These are phyloP conservation scores for Suillus lakei DNA, from an alignment of 768 basidiomycete species.

Conservation along the genomic window DNA sequence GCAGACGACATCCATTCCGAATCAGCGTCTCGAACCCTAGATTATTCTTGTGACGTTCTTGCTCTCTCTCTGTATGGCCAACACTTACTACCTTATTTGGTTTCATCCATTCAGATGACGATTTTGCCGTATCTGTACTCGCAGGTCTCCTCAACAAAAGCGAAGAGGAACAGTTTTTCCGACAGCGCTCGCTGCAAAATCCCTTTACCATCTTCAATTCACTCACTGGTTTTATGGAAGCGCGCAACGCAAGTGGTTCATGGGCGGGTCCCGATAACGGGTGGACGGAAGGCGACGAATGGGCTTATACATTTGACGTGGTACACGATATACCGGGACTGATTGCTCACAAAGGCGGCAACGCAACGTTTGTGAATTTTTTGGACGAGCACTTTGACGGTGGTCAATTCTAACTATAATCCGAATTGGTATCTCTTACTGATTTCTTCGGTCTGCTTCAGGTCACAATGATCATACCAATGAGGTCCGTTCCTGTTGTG, in stretches of 20 bases:
- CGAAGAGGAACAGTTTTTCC: conserved; percentile 53
- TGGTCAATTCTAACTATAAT: conserved; percentile 35
- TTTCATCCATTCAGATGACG: conserved; percentile 58
- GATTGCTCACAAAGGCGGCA: conserved; percentile 68
- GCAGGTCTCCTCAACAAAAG: conserved; percentile 58
- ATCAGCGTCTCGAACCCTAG: conserved; percentile 76
- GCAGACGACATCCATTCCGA: conserved; percentile 81
- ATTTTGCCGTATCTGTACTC: conserved; percentile 72
- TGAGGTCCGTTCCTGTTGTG: conserved; percentile 50
- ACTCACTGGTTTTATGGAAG: conserved; percentile 81
- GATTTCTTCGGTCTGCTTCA: conserved; percentile 21
- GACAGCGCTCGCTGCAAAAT: conserved; percentile 54
- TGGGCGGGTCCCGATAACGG: conserved; percentile 77
- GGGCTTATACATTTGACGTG: conserved; percentile 81
- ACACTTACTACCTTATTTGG: neutral
- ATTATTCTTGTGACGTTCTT: conserved; percentile 67
- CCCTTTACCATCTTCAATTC: conserved; percentile 72
- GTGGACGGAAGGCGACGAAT: conserved; percentile 84
- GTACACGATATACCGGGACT: conserved; percentile 71
- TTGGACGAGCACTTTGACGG: conserved; percentile 61
- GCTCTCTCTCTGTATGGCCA: neutral
- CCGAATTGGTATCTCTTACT: neutral
- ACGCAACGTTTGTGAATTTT: conserved; percentile 64
- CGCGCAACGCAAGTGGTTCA: conserved; percentile 64
- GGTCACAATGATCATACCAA: conserved; percentile 86